Base-by-base conservation (phyloP, 1,284 basidiomycete genomes). In the Tausonia pullulans region DNA sequence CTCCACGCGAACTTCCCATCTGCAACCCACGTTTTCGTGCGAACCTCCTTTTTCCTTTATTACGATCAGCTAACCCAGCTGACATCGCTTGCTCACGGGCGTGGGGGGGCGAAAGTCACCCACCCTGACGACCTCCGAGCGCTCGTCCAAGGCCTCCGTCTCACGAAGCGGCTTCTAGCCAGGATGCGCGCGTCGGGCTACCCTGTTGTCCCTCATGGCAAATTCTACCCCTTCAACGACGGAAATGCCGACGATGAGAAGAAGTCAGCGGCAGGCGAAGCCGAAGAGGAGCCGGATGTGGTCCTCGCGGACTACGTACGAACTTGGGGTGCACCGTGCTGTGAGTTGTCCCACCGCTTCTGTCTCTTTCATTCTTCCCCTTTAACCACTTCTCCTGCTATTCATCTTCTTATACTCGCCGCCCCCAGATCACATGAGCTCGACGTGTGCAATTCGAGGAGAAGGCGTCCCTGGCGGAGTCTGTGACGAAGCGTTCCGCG, bases 341-440 rank as follows among this genome's bases (percentile, higher is more conserved):
- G 64, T 65, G 9, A 61, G 60, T 58, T 27, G 27, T 27, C 27
- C n/a, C n/a, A n/a, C 39, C 6, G 11, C 2, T 49, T 46, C 9
- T 51, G 16, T 52, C 48, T 52, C 43, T n/a, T 7, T n/a, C 48
- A 40, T n/a, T 51, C 16, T n/a, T 52, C 45, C 40, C 50, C 14
- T 4, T 45, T 46, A 40, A 14, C 41, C 14, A 3, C 54, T 44
- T 43, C 14, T 43, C 4, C 9, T 27, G 9, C 16, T 57, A 5
- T 41, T 51, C 11, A 4, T 49, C 44, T 10, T n/a, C 53, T 41
- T 54, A 9, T n/a, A 0, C 16, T 39, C 5, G 6, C 44, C 3
- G 8, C 11, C 13, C 10, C 8, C 13, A 65, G 64, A 66, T n/a
- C 65, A 66, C 51, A 59, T 63, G 61, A 62, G 57, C 9, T 66